Base-by-base conservation (phyloP, 2,329 filamentous ascomycete genomes). In the Aspergillus alliaceus region DNA sequence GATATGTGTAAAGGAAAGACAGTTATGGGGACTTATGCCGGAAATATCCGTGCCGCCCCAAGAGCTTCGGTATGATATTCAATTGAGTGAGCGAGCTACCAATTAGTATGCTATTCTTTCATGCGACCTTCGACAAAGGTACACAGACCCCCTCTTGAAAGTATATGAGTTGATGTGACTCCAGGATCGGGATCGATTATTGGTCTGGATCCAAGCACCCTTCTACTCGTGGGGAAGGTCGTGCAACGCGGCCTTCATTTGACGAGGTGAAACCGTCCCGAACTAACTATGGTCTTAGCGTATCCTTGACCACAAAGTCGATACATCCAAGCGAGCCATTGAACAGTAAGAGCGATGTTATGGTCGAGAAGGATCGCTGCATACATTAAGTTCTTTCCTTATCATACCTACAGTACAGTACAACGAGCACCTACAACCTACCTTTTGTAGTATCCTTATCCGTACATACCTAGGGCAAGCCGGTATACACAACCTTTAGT, bases 211-310 rank as follows among this genome's bases (percentile, higher is more conserved):
- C 40, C 12, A 44, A 44, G 40, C 22, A 24, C 22, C 37, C 37
- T 6, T 25, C 14, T 9, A 27, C 40, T 44, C 40, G 40, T 44
- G 40, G 40, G 40, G 22, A 27, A 44, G 24, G 40, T 44, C 3
- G 40, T 44, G 24, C 24, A 44, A 44, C 40, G 40, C 40, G 40
- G 24, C 40, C 52, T 54, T 54, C 29, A 47, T 47, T 35, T 44
- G 52, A 29, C 52, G 9, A 50, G 12, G 20, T 37, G 48, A 20
- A 37, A 50, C 48, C 39, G 39, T 42, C 39, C 39, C 39, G 39
- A 42, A 25, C 22, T 40, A 40, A 39, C 37, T 42, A 42, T 25
- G 40, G 40, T 11, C 40, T 44, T 44, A 44, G 40, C 40, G 40
- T 9, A 44, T 44, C 40, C 24, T 29, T 27, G 40, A 44, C 40